Conservation (phyloP, 2,329 filamentous ascomycete species). For the Macrophomina phaseolina region DNA sequence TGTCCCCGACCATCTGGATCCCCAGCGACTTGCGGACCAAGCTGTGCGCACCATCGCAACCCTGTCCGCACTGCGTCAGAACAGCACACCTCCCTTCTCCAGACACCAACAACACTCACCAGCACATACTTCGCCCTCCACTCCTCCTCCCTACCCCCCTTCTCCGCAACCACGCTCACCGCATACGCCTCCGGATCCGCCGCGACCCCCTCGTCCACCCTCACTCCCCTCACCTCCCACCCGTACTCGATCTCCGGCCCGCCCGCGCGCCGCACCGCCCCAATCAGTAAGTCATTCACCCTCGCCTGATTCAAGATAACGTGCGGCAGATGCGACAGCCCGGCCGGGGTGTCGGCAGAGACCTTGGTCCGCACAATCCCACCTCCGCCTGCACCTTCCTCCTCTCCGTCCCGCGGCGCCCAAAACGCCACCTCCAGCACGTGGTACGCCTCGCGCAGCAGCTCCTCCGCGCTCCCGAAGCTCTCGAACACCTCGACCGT, state of each 20-base stretch:
- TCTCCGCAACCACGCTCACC: constrained; percentile 7
- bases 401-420: constrained; percentile 38
- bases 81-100: background rate
- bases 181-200: constrained; percentile 3
- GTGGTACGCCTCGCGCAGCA: constrained; percentile 69
- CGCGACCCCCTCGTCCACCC: constrained; percentile 54
- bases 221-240: constrained; percentile 49
- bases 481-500: constrained; percentile 76
- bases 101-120: background rate
- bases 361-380: constrained; percentile 55
- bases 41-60: constrained; percentile 61
- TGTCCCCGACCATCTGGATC: constrained; percentile 65
- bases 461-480: constrained; percentile 68
- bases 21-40: constrained; percentile 58
- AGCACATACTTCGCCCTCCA: constrained; percentile 48
- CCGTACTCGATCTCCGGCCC: constrained; percentile 60
- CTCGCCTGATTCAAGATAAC: constrained; percentile 74
- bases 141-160: background rate
- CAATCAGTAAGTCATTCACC: constrained; percentile 66
- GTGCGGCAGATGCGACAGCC: constrained; percentile 68
- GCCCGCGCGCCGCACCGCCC: constrained; percentile 53
- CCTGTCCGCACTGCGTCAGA: constrained; percentile 30
- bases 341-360: constrained; percentile 60
- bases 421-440: constrained; percentile 67
- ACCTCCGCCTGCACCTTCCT: constrained; percentile 21